Evolutionary conservation across 352 stramenopile genomes (phyloP).

Genomic region (Phytophthora hybrid): DNA sequence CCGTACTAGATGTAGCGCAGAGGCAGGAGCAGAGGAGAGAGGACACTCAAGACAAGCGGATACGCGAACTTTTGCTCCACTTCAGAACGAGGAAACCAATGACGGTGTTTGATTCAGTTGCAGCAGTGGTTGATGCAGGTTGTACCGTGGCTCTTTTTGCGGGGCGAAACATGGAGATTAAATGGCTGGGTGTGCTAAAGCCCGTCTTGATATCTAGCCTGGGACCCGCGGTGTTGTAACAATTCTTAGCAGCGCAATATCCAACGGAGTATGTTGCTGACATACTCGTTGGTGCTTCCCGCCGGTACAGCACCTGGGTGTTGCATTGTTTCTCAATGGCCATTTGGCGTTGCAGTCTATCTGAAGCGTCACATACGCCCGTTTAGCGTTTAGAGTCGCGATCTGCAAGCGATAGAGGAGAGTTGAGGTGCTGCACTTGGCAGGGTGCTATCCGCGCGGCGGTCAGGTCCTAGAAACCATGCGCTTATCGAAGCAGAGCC

Average conservation of each 20-base stretch:
- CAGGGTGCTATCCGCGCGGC: not conserved
- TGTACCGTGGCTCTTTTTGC: not conserved
- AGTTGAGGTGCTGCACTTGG: not conserved
- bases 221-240: not conserved
- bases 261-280: not conserved
- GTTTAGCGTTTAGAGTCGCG: conserved; percentile 11
- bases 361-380: conserved; percentile 31
- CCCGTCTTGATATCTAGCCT: too few species aligned
- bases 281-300: not conserved
- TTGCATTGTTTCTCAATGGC: not conserved
- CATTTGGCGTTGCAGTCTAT: not conserved
- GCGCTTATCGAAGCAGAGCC: conserved; percentile 26
- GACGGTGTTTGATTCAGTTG: conserved; percentile 9
- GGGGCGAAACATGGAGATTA: not conserved
- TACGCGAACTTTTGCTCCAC: conserved; percentile 24
- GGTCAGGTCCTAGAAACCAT: conserved; percentile 9
- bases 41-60: conserved; percentile 14
- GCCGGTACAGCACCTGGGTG: not conserved
- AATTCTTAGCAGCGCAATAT: not conserved
- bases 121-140: not conserved
- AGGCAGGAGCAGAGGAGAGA: conserved; percentile 23
- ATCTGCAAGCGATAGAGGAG: not conserved
- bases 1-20: conserved; percentile 68
- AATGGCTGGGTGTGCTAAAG: not conserved
- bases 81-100: not conserved